Evolutionary conservation across 176 grass and related monocot genomes (phyloP), one percentile per base, ranked within the genome.

Genomic region (Oryza coarctata): DNA sequence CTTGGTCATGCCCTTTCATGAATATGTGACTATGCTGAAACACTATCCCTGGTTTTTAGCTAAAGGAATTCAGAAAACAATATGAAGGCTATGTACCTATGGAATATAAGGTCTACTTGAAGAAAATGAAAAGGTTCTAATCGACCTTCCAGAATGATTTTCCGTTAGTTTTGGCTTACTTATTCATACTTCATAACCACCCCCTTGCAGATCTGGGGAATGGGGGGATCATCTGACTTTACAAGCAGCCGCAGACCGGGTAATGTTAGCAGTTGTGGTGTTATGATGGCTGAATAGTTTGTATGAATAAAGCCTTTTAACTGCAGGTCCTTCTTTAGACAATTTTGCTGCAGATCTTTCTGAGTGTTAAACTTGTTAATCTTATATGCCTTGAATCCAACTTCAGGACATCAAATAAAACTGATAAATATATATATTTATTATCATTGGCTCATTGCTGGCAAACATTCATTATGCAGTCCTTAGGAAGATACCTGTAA

Each of bases 31-130:
- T 86, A 3, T 58, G 12, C 69, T 86, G 40, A 65, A 83, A 66
- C 20, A 7, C 14, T 65, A 10, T 27, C 73, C 15, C 66, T 89
- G 43, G 1, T 63, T 89, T 76, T 77, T 87, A 99, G 96, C 74
- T 99, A 14, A 99, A 95, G 83, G 84, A 99, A 76, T 95, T 92
- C 50, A 93, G 85, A 73, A 94, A 95, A 94, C 76, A 74, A 20
- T 99, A 94, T 69, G 96, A 95, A 89, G 72, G 87, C 73, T 94
- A 95, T 61, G 96, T 99, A 77, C 93, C 96, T 55, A 95, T 99
- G 96, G 93, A 95, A 78, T 99, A 95, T 91, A 99, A 95, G 79
- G 75, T 90, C 67, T 99, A 95, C 70, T 73, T 99, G 87, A 94
- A 95, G 87, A 87, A 70, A 80, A 95, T 99, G 90, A 95, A 95